A percentile compares a stretch with the other conserved stretches of the same genome.
These are phyloP conservation scores for Plasmopara muralis DNA, from an alignment of 352 stramenopile genomes.

Conservation along the genomic window DNA sequence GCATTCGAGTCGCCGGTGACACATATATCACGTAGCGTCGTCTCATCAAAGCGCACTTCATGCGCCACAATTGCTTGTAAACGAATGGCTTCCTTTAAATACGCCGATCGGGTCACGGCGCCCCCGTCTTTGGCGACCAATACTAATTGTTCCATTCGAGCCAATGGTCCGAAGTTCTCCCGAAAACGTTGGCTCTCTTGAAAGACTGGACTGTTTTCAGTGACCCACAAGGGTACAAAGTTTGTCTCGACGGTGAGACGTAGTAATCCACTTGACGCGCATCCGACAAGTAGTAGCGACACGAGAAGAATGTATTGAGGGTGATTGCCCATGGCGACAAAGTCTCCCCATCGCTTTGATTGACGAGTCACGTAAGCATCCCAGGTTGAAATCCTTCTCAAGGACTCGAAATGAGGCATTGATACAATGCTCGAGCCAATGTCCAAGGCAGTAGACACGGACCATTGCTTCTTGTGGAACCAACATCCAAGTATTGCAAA, in stretches of 20 bases:
- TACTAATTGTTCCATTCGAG: conserved; percentile 48
- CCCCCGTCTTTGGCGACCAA: conserved; percentile 53
- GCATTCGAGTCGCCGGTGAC: conserved; percentile 44
- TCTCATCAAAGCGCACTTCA: conserved; percentile 13
- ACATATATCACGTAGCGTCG: conserved; percentile 45
- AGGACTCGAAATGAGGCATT: conserved; percentile 19
- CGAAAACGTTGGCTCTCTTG: conserved; percentile 41
- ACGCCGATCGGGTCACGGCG: conserved; percentile 31
- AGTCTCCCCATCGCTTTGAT: conserved; percentile 42
- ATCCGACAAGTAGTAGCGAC: conserved; percentile 31
- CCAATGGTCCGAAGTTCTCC: conserved; percentile 47
- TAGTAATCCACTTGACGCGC: conserved; percentile 32
- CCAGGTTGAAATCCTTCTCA: conserved; percentile 26
- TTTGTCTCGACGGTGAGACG: conserved; percentile 43
- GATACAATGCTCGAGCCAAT: conserved; percentile 7
- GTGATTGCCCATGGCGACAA: conserved; percentile 40
- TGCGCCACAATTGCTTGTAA: conserved; percentile 34
- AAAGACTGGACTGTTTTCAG: conserved; percentile 34
- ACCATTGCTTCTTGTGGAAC: neutral
- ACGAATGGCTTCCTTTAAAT: conserved; percentile 51
- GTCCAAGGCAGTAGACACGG: neutral
- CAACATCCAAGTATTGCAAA: neutral
- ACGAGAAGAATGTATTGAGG: conserved; percentile 28
- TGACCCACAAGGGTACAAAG: conserved; percentile 50
- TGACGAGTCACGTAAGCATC: conserved; percentile 30